These are phyloP conservation scores for Debaryomyces psychrophilus DNA, from an alignment of 1,139 yeast species.

Conservation along the genomic window DNA sequence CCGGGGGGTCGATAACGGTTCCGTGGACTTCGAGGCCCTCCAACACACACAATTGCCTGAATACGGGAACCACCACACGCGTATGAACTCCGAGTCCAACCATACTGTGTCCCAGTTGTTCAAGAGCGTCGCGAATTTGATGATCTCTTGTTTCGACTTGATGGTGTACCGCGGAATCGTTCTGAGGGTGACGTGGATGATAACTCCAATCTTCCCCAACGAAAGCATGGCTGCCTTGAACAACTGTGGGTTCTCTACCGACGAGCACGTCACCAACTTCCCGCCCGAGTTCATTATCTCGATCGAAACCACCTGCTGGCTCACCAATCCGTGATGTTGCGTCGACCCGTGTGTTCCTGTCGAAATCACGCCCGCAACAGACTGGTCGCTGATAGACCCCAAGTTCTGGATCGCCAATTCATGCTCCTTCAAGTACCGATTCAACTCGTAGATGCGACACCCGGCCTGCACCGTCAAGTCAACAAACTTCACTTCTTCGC, in stretches of 20 bases:
- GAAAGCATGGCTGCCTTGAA: conserved; percentile 87
- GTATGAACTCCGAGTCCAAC: conserved; percentile 87
- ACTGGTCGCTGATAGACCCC: conserved; percentile 94
- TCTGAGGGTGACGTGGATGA: conserved; percentile 85
- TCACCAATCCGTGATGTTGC: conserved; percentile 86
- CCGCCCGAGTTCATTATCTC: conserved; percentile 77
- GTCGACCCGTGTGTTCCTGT: conserved; percentile 98
- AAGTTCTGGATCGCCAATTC: conserved; percentile 85
- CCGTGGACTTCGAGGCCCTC: conserved; percentile 78
- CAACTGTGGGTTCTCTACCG: conserved; percentile 64
- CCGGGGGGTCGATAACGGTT: conserved; percentile 67
- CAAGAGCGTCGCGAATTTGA: conserved; percentile 72
- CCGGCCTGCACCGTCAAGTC: conserved; percentile 96
- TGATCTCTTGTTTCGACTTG: conserved; percentile 79
- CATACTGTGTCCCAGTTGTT: conserved; percentile 73
- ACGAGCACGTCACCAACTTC: conserved; percentile 68
- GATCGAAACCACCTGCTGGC: conserved; percentile 82
- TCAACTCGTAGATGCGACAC: conserved; percentile 75
- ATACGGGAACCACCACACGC: conserved; percentile 99
- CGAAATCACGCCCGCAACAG: conserved; percentile 89
- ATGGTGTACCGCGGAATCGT: conserved; percentile 83
- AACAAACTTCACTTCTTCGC: conserved; percentile 62
- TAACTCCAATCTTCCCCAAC: conserved; percentile 88
- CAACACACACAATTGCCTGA: conserved; percentile 82
- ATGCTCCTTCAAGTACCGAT: conserved; percentile 60